phyloP scores from a whole-genome alignment of 345 rosid species.

The sweet orange (Citrus sinensis) region DNA sequence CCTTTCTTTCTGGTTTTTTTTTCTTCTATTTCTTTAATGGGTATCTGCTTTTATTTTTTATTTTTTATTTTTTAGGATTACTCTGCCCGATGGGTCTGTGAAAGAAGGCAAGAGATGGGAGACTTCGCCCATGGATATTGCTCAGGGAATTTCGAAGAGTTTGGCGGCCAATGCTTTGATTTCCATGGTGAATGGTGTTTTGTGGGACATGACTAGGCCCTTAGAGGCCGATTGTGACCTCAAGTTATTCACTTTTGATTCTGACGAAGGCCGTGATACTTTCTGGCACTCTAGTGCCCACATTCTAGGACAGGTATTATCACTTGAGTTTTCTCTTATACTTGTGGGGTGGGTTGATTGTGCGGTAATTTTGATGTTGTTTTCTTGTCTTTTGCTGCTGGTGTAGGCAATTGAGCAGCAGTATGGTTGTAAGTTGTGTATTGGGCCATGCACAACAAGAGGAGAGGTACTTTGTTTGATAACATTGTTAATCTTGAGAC shows the following conservation, averaged over 20 bases:
- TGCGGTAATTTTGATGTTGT: constrained; percentile 3
- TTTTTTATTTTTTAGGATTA: constrained; percentile 34
- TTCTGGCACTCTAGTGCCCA: constrained; percentile 99
- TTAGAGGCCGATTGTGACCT: constrained; percentile 78
- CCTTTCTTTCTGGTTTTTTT: too few relatives aligned
- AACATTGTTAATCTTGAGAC: neutral
- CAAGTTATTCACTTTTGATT: constrained; percentile 65
- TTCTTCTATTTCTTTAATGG: neutral
- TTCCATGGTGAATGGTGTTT: constrained; percentile 63
- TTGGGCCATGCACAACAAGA: constrained; percentile 96
- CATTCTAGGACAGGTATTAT: constrained; percentile 86
- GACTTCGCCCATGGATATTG: constrained; percentile 73
- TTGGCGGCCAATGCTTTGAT: constrained; percentile 69
- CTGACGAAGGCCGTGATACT: constrained; percentile 85
- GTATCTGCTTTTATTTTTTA: neutral
- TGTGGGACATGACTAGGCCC: constrained; percentile 95
- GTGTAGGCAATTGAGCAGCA: constrained; percentile 74
- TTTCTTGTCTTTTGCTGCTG: neutral
- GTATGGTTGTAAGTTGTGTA: constrained; percentile 94
- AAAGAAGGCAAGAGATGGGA: constrained; percentile 91
- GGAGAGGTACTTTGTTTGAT: constrained; percentile 65
- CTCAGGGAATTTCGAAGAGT: constrained; percentile 62
- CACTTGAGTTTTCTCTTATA: neutral
- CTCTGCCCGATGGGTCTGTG: constrained; percentile 64
- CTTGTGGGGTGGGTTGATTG: neutral